These are phyloP conservation scores for Phytophthora boehmeriae DNA, from an alignment of 352 stramenopile genomes.

Conservation along the genomic window DNA sequence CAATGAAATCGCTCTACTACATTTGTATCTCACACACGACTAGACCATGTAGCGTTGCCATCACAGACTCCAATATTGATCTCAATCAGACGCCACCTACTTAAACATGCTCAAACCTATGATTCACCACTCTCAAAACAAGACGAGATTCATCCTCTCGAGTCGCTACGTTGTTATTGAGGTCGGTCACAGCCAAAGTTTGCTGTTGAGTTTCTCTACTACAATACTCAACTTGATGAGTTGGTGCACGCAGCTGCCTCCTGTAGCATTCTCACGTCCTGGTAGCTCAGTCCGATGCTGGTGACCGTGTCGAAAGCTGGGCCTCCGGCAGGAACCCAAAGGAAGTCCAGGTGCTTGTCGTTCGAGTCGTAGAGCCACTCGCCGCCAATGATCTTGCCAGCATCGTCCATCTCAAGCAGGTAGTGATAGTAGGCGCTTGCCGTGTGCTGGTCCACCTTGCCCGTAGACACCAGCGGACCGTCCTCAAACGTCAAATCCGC, in stretches of 20 bases:
- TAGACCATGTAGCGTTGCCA: not conserved
- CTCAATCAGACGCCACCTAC: slow-evolving; percentile 1
- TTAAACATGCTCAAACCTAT: not conserved
- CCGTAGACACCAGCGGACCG: slow-evolving; percentile 33
- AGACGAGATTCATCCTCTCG: too few species aligned
- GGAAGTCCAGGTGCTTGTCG: slow-evolving; percentile 44
- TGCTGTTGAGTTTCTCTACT: too few species aligned
- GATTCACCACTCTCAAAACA: too few species aligned
- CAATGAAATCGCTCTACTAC: not conserved
- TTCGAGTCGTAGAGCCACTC: slow-evolving; percentile 49
- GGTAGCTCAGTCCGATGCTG: slow-evolving; percentile 27
- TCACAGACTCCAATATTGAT: not conserved
- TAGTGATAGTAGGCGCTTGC: slow-evolving; percentile 40
- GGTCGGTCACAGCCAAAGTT: too few species aligned
- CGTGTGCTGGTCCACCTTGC: slow-evolving; percentile 29
- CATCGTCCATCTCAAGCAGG: slow-evolving; percentile 45
- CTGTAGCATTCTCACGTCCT: slow-evolving; percentile 30
- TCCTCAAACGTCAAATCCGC: slow-evolving; percentile 45
- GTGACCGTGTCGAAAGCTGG: slow-evolving; percentile 30
- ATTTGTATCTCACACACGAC: not conserved
- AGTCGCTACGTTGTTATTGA: too few species aligned
- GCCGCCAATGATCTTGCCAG: slow-evolving; percentile 41
- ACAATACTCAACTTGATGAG: too few species aligned
- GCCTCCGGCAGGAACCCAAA: slow-evolving; percentile 41
- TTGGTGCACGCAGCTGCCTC: slow-evolving; percentile 33